Conservation (phyloP, 2,329 filamentous ascomycete species). For the Chrysosporium queenslandicum region DNA sequence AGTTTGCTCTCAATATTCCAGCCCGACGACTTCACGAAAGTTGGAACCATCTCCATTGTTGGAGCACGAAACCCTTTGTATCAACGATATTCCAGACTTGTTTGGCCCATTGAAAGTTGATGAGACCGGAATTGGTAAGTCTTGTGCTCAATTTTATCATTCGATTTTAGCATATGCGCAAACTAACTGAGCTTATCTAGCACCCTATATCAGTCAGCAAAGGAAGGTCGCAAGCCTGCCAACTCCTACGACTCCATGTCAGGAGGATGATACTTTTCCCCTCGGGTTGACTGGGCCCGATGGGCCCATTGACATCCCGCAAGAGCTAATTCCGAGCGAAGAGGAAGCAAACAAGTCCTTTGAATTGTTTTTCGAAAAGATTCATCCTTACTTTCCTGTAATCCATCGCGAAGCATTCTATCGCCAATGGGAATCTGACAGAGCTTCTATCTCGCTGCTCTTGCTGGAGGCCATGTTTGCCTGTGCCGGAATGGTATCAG, state of each 20-base stretch:
- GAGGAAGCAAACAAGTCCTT: constrained; percentile 75
- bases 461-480: constrained; percentile 86
- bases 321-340: constrained; percentile 84
- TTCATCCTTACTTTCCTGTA: constrained; percentile 88
- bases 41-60: not conserved
- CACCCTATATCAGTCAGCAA: constrained; percentile 70
- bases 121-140: constrained; percentile 70
- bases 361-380: constrained; percentile 77
- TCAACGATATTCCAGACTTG: constrained; percentile 65
- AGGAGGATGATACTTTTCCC: constrained; percentile 60
- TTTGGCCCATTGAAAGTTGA: constrained; percentile 81
- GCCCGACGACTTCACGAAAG: constrained; percentile 30
- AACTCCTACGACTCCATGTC: constrained; percentile 51
- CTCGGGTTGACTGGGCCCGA: constrained; percentile 59
- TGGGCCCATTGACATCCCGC: constrained; percentile 74
- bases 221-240: constrained; percentile 42
- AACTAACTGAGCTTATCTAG: constrained; percentile 35
- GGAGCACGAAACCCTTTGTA: constrained; percentile 52
- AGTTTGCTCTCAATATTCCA: not conserved
- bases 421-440: constrained; percentile 76
- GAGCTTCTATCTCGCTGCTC: constrained; percentile 76
- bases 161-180: not conserved
- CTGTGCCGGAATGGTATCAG: constrained; percentile 61
- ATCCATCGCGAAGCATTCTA: constrained; percentile 74
- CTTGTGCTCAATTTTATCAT: not conserved